Conservation (phyloP, 306 rosid genomes). For the Cajanus cajan region DNA sequence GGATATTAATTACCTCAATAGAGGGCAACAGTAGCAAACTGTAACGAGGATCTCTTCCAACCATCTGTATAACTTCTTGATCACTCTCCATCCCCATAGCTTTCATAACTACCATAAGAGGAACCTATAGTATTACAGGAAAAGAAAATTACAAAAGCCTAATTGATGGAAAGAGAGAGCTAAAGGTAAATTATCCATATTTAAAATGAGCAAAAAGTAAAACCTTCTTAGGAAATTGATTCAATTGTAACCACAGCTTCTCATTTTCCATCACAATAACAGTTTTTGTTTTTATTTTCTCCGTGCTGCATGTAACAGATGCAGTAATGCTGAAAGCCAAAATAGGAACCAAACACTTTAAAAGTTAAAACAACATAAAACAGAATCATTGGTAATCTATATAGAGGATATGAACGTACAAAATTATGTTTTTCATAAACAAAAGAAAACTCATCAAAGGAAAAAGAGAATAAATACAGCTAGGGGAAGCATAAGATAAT, state of each 20-base stretch:
- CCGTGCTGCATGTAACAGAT: slow-evolving; percentile 88
- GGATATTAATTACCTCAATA: slow-evolving; percentile 57
- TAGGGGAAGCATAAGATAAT: not conserved
- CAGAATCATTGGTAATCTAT: slow-evolving; percentile 4
- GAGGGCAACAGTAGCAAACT: slow-evolving; percentile 75
- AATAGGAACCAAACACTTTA: slow-evolving; percentile 9
- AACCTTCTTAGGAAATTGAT: slow-evolving; percentile 73
- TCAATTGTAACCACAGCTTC: slow-evolving; percentile 68
- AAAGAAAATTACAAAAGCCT: not conserved
- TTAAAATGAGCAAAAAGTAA: slow-evolving; percentile 20
- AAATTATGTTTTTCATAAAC: not conserved
- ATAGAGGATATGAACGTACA: not conserved
- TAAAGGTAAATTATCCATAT: slow-evolving; percentile 4
- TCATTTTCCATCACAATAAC: slow-evolving; percentile 72
- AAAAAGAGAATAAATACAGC: not conserved
- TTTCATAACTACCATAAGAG: slow-evolving; percentile 57
- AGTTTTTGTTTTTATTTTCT: slow-evolving; percentile 68
- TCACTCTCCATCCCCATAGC: slow-evolving; percentile 94
- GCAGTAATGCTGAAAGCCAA: slow-evolving; percentile 69
- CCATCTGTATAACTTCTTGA: slow-evolving; percentile 88
- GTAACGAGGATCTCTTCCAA: slow-evolving; percentile 92
- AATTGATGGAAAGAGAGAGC: not conserved
- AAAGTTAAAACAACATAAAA: slow-evolving; percentile 7
- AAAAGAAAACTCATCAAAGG: not conserved
- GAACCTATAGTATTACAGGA: slow-evolving; percentile 43